Base-by-base conservation (phyloP, 495 filamentous ascomycete genomes). In the Chaetomium cochliodes region DNA sequence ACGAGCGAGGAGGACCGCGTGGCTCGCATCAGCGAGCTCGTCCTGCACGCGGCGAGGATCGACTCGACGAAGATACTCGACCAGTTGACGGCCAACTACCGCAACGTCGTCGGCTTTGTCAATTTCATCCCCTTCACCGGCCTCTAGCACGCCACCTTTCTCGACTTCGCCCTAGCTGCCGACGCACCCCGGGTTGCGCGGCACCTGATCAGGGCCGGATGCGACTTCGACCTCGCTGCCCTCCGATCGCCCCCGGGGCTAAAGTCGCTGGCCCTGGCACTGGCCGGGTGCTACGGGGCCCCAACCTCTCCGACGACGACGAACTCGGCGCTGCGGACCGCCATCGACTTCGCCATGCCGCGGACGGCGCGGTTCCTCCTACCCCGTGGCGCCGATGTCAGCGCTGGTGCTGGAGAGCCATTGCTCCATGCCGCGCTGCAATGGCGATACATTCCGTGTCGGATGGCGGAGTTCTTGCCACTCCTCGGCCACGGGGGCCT, bases 351-450 rank as follows among this genome's bases (percentile, higher is more conserved):
- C 12, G 55, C 37, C 15, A 1, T 44, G 55, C 37, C 55, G 20
- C 55, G 55, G 7, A 58, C 55, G 12, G 37, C 13, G 55, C 55
- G 55, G 7, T 37, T 44, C 37, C 55, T 58, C 9, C n/a, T 58
- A 22, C 15, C 37, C 6, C 37, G 37, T n/a, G 55, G 55, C 20
- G 55, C 55, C 37, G 37, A 44, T 16, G 26, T 22, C 1, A 58
- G 46, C 37, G 22, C 4, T 16, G 33, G 33, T 12, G 2, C 1
- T 18, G 4, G 16, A 18, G 44, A 47, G n/a, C 44, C 44, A 18
- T 5, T n/a, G 5, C 15, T 47, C 44, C 44, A 47, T 5, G 16
- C n/a, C n/a, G 44, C 16, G 15, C 9, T 47, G 5, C 15, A n/a
- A 16, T 0, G n/a, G 44, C 9, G 44, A n/a, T 4, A 20, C 5